Base-by-base conservation (phyloP, 352 stramenopile genomes). In the Thalassiosira sp. region DNA sequence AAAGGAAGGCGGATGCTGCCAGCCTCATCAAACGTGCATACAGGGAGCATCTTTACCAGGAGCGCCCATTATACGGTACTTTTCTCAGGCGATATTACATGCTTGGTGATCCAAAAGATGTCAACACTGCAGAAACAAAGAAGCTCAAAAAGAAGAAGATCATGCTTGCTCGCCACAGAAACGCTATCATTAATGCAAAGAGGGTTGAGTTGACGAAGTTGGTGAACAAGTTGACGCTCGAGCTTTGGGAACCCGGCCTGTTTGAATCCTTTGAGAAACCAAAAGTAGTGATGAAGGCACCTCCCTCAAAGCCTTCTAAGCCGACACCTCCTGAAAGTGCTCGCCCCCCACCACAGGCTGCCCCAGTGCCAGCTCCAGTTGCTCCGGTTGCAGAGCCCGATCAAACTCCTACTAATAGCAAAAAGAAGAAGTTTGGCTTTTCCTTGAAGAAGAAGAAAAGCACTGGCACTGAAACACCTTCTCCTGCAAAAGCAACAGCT, bases 81-180 rank as follows among this genome's bases (percentile, higher is more conserved):
- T 85, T 85, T 40, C 46, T 81, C 13, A 85, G 79, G 51, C 42
- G 67, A 25, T 85, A 85, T 60, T 85, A 85, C 22, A 78, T 85
- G 71, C 61, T 85, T 48, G 71, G 65, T 37, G 77, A 85, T 46
- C 64, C 68, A 7, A 49, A 65, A 35, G 51, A 72, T 51, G 45
- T 63, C 31, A 60, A 49, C 10, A 24, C 35, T 69, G 57, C 45
- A 37, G 67, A 46, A 35, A 40, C 42, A 27, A 65, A 61, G 11
- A 43, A 64, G 24, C 42, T 58, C 10, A 81, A 70, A 49, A 70
- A 73, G 48, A 74, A 73, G 22, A 85, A 81, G 45, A 63, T 78
- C 35, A 59, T 85, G 46, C 66, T 85, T 40, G 66, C 77, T 54
- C 71, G 77, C 54, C 77, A 85, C 51, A 74, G 77, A 46, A 78